These are phyloP conservation scores for Cryphonectria parasitica DNA, from an alignment of 2,329 filamentous ascomycete species.

Conservation along the genomic window DNA sequence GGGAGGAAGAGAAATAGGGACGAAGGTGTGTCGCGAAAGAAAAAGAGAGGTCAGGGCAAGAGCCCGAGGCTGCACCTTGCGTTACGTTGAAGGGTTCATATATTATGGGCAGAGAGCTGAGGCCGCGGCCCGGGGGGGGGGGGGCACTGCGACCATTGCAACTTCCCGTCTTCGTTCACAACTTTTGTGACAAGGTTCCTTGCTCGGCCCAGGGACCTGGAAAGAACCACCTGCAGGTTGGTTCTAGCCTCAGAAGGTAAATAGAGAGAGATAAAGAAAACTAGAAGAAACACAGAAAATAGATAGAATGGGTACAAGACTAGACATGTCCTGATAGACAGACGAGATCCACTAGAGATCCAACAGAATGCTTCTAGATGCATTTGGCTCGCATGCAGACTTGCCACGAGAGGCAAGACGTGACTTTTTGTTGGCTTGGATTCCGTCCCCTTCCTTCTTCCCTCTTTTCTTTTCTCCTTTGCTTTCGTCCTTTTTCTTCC, in stretches of 20 bases:
- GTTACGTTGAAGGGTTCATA: constrained; percentile 3
- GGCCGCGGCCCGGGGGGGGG: too few relatives aligned
- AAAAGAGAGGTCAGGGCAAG: background rate
- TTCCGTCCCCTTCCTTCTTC: background rate
- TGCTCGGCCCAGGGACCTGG: background rate
- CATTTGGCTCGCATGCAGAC: background rate
- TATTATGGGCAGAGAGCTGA: background rate
- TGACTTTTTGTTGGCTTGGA: too few relatives aligned
- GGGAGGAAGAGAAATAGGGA: background rate
- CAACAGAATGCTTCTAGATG: background rate
- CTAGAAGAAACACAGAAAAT: too few relatives aligned
- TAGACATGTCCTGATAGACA: background rate
- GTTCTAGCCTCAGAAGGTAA: background rate
- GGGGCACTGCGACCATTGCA: background rate
- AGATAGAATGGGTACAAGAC: too few relatives aligned
- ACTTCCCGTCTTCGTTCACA: background rate
- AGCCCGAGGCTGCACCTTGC: constrained; percentile 9
- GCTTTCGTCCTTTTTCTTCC: background rate
- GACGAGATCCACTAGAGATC: background rate
- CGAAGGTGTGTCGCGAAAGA: background rate
- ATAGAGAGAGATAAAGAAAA: background rate
- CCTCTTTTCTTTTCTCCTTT: too few relatives aligned
- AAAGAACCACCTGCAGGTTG: background rate
- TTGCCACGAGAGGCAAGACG: constrained; percentile 8
- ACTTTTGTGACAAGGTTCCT: background rate